These are phyloP conservation scores for Colletotrichum brevisporum DNA, from an alignment of 2,329 filamentous ascomycete species.

Conservation along the genomic window DNA sequence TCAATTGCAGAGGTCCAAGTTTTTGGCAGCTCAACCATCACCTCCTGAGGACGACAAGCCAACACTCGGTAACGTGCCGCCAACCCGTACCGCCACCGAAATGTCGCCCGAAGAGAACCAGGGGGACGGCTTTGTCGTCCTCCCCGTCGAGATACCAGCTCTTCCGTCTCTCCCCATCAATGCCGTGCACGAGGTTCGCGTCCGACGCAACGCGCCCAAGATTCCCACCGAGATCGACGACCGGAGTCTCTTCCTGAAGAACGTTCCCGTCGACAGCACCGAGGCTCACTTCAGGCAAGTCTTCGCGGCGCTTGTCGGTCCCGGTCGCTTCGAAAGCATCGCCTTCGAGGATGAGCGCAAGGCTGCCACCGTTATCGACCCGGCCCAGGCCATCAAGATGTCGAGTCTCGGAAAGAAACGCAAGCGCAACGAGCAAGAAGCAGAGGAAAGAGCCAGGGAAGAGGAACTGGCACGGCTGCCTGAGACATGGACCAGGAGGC, in stretches of 20 bases:
- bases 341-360: constrained; percentile 77
- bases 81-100: constrained; percentile 44
- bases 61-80: constrained; percentile 1
- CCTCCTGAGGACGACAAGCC: constrained; percentile 24
- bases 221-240: constrained; percentile 79
- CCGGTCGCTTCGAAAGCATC: constrained; percentile 83
- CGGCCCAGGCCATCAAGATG: constrained; percentile 58
- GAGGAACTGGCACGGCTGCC: constrained; percentile 76
- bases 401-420: constrained; percentile 63
- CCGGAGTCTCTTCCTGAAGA: constrained; percentile 91
- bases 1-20: constrained; percentile 10
- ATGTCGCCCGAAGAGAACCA: constrained; percentile 35
- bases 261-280: constrained; percentile 88
- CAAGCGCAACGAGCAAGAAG: constrained; percentile 71
- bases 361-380: constrained; percentile 57
- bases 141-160: constrained; percentile 77
- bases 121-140: constrained; percentile 73
- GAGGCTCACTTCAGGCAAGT: constrained; percentile 81
- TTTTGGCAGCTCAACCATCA: constrained; percentile 19
- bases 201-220: constrained; percentile 87
- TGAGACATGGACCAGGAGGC: constrained; percentile 77
- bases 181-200: constrained; percentile 86
- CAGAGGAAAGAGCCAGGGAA: constrained; percentile 66
- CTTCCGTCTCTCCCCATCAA: constrained; percentile 73
- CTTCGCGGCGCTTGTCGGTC: constrained; percentile 81